phyloP scores from a whole-genome alignment of 495 filamentous ascomycete genomes.

The Choiromyces venosus region DNA sequence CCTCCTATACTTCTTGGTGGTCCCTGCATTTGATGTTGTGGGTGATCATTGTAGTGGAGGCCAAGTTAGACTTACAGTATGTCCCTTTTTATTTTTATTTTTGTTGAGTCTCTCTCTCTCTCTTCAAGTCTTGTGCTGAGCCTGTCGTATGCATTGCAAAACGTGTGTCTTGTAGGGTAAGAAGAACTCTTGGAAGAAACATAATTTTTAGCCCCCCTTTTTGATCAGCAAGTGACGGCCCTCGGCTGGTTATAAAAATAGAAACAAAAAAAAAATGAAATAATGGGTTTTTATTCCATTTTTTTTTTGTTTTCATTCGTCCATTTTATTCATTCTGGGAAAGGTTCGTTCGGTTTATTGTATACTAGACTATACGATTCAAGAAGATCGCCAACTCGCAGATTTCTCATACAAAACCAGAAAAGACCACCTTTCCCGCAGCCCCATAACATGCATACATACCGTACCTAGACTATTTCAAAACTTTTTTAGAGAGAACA shows the following conservation, averaged over 20 bases:
- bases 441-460: background rate
- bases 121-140: too few species aligned
- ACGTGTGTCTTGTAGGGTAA: background rate
- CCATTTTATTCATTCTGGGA: background rate
- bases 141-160: too few species aligned
- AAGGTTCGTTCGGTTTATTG: background rate
- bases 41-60: background rate
- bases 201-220: background rate
- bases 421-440: constrained; percentile 1
- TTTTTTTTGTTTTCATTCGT: background rate
- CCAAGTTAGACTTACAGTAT: background rate
- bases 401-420: background rate
- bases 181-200: background rate
- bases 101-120: background rate
- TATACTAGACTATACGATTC: background rate
- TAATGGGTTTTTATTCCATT: too few species aligned
- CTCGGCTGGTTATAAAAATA: background rate
- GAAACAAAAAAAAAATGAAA: background rate
- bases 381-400: background rate
- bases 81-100: background rate
- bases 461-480: background rate
- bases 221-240: background rate
- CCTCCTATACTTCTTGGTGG: background rate
- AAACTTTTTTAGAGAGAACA: background rate
- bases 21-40: background rate